Evolutionary conservation across 1,284 basidiomycete species (phyloP), one percentile per base, ranked within the genome.

Genomic region (Singerocomus inundabilis): DNA sequence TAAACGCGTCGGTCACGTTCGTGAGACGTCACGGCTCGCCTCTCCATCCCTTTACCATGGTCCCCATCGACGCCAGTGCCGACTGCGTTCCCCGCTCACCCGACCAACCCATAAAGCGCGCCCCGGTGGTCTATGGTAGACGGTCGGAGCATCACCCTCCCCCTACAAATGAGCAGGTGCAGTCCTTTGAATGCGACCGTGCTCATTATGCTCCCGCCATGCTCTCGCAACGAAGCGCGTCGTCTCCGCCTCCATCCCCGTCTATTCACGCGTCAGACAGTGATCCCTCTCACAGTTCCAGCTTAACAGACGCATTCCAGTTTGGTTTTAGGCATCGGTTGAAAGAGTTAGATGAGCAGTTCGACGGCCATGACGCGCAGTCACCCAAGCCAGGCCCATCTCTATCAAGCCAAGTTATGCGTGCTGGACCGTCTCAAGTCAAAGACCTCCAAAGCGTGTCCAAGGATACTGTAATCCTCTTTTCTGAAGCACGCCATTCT

Each of bases 1-100:
- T 48, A 69, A 67, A 65, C 63, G 63, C 63, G 63, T 54, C 36
- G 11, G 64, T 70, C 64, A 66, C 64, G 40, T 44, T 56, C 55
- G 64, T 69, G 64, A 53, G 66, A 58, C 46, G 54, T 69, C 63
- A 67, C 66, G 45, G 48, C 35, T 51, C 32, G 45, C 53, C 28
- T 40, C 52, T 24, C 39, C 44, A 31, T 24, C 38, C 42, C 21
- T 21, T 42, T 41, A 48, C 33, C 52, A 67, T 63, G 59, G 34
- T 39, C 9, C 6, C 26, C 37, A 26, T 32, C 26, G 34, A 64
- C 3, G 33, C 43, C 44, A 34, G 11, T 34, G 16, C 24, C 30
- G 32, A 37, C 39, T 28, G 44, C 48, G 36, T 37, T 29, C 29
- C 42, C 21, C 10, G 15, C 34, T 46, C 46, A 11, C 43, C 42